Evolutionary conservation across 176 grass and related monocot species (phyloP), one percentile per base, ranked within the genome.

Genomic region (Raddia distichophylla): DNA sequence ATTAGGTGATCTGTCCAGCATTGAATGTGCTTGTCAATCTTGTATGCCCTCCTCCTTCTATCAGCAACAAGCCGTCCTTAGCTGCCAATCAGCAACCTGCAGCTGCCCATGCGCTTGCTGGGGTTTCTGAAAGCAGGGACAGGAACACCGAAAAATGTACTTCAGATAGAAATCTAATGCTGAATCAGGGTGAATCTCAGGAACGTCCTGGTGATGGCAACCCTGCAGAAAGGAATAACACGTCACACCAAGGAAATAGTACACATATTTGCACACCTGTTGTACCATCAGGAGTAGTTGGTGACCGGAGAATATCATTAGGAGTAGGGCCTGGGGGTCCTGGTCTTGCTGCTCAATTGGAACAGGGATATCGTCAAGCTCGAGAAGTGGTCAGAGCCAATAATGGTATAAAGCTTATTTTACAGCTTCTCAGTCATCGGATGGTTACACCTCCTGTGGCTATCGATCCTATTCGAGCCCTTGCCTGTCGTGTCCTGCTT

Each of bases 331-430:
- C 79, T 76, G 96, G 96, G 12, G 94, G 90, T 82, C 86, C 93
- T 68, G 96, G 96, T 80, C 96, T 93, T 91, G 96, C 96, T 80
- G 96, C 96, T 79, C 96, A 95, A 85, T 69, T 99, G 86, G 96
- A 99, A 93, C 96, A 95, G 81, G 93, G 79, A 43, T 99, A 99
- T 82, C 92, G 84, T 71, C 96, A 99, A 82, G 96, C 96, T 74
- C 85, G 96, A 70, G 96, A 95, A 90, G 89, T 91, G 79, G 91
- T 99, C 33, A 89, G 96, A 91, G 82, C 96, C 27, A 95, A 99
- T 75, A 99, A 95, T 75, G 96, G 96, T 65, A 99, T 99, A 86
- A 99, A 99, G 67, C 88, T 99, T 83, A 86, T 99, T 69, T 86
- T 99, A 62, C 93, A 95, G 86, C 91, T 99, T 89, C 89, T 99